phyloP scores from a whole-genome alignment of 1,284 basidiomycete genomes.

The Cutaneotrichosporon dermatis region DNA sequence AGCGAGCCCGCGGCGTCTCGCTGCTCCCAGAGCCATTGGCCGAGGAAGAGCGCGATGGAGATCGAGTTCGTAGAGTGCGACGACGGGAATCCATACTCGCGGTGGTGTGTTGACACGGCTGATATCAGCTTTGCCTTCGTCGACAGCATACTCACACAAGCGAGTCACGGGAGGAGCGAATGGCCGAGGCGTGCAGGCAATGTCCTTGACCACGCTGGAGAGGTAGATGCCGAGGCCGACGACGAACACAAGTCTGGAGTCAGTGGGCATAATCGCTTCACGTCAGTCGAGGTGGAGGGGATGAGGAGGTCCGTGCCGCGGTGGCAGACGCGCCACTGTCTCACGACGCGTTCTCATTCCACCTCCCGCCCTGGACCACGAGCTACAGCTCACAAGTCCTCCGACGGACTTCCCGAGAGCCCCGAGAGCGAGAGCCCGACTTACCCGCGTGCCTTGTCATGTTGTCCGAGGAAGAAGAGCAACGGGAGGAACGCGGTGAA shows the following conservation, averaged over 20 bases:
- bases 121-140: background rate
- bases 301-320: background rate
- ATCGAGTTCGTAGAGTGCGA: constrained; percentile 91
- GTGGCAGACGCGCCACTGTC: background rate
- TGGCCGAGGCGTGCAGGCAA: constrained; percentile 85
- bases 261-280: no score
- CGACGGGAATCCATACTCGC: constrained; percentile 73
- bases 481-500: constrained; percentile 86
- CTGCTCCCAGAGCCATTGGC: constrained; percentile 31
- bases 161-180: constrained; percentile 85
- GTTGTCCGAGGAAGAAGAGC: constrained; percentile 80
- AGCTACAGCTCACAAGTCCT: background rate
- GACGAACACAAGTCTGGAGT: constrained; percentile 61
- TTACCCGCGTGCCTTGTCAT: constrained; percentile 54
- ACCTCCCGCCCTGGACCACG: no score
- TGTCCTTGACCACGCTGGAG: constrained; percentile 80
- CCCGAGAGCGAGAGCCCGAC: background rate
- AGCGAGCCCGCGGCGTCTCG: constrained; percentile 19
- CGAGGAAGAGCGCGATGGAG: constrained; percentile 75
- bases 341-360: background rate
- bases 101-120: constrained; percentile 78
- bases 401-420: background rate
- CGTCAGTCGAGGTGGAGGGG: no score
- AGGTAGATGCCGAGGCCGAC: constrained; percentile 77
- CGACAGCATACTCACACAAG: constrained; percentile 49